A percentile compares a stretch with the other conserved stretches of the same genome.
These are phyloP conservation scores for Rhizophora apiculata DNA, from an alignment of 345 rosid genomes.

Conservation along the genomic window DNA sequence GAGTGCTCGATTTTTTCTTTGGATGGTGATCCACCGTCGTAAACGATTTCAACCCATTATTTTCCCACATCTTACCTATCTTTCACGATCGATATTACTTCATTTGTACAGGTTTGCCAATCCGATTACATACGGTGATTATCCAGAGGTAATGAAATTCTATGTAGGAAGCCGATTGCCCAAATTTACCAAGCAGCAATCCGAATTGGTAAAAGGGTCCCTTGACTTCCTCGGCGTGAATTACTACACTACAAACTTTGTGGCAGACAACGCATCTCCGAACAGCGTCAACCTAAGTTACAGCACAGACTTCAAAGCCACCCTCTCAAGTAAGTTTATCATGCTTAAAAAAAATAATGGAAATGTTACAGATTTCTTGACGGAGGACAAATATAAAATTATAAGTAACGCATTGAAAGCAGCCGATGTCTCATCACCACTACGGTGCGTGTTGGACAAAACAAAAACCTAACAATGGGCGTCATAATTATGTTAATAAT, in stretches of 20 bases:
- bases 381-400: too few relatives aligned
- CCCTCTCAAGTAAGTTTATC: conserved; percentile 10
- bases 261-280: conserved; percentile 7
- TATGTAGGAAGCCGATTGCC: too few relatives aligned
- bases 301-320: conserved; percentile 26
- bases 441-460: too few relatives aligned
- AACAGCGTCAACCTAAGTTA: conserved; percentile 22
- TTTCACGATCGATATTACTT: neutral
- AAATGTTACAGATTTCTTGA: too few relatives aligned
- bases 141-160: too few relatives aligned
- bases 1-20: conserved; percentile 16
- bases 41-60: neutral
- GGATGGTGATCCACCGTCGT: conserved; percentile 14
- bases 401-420: too few relatives aligned
- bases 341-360: neutral
- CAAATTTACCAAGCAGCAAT: conserved; percentile 5
- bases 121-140: conserved; percentile 54
- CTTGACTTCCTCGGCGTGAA: conserved; percentile 55
- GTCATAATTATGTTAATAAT: too few relatives aligned
- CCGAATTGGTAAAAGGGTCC: conserved; percentile 46
- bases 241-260: conserved; percentile 51
- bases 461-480: too few relatives aligned
- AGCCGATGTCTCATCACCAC: too few relatives aligned
- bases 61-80: neutral
- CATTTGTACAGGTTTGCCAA: conserved; percentile 38